Evolutionary conservation across 257 asterid genomes (phyloP).

Genomic region (Rauvolfia tetraphylla): DNA sequence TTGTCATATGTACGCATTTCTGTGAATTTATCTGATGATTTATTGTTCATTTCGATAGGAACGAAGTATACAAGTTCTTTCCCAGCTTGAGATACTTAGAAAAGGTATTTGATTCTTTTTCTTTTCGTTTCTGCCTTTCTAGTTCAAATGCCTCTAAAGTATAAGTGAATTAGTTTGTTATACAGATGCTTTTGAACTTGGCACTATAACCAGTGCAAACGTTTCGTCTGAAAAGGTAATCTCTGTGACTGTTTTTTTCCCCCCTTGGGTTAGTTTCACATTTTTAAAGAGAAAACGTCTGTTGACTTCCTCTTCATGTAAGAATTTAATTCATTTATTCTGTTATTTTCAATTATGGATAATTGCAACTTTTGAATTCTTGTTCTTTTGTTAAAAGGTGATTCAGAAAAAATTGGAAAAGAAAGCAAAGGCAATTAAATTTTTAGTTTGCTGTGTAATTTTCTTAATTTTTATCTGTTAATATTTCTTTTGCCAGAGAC

Average conservation of each 20-base stretch:
- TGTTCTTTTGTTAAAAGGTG: not conserved
- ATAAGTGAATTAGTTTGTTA: conserved; percentile 17
- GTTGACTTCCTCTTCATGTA: no score
- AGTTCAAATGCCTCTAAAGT: not conserved
- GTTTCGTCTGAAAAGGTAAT: conserved; percentile 43
- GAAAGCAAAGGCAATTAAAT: not conserved
- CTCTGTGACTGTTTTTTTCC: not conserved
- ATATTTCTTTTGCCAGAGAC: conserved; percentile 39
- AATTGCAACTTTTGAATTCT: not conserved
- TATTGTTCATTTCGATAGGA: conserved; percentile 36
- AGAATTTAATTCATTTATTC: not conserved
- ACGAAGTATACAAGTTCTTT: conserved; percentile 36
- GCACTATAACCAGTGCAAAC: conserved; percentile 19
- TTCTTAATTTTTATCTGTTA: conserved; percentile 25
- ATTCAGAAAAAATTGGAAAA: not conserved
- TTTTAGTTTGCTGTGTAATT: conserved; percentile 8
- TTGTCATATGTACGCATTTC: not conserved
- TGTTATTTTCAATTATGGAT: not conserved
- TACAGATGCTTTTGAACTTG: conserved; percentile 46
- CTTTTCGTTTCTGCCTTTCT: conserved; percentile 1
- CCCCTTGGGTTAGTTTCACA: no score
- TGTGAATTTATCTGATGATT: not conserved
- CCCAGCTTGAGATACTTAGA: conserved; percentile 51
- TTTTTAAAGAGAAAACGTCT: no score
- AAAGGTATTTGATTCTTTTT: conserved; percentile 38